Conservation (phyloP, 129 eudicot species). For the Sambucus nigra region DNA sequence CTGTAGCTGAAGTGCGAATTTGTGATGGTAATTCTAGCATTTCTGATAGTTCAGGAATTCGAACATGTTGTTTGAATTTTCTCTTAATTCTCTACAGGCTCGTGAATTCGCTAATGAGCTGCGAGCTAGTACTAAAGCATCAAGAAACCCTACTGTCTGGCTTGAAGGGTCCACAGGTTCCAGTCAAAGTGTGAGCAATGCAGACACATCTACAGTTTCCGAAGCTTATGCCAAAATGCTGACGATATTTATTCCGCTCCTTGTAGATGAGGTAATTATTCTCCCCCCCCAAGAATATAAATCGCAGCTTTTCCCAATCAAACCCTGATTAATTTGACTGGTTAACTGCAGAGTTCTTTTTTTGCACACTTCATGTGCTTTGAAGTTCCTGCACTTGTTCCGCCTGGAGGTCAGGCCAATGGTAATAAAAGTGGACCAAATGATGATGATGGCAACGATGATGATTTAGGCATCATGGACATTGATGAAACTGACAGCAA, state of each 20-base stretch:
- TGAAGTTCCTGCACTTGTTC: slow-evolving; percentile 85
- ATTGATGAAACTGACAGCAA: slow-evolving; percentile 64
- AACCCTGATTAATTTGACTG: slow-evolving; percentile 2
- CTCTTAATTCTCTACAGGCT: slow-evolving; percentile 39
- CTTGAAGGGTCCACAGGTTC: slow-evolving; percentile 73
- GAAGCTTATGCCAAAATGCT: slow-evolving; percentile 91
- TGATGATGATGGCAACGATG: slow-evolving; percentile 56
- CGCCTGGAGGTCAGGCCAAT: slow-evolving; percentile 57
- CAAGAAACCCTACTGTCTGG: slow-evolving; percentile 79
- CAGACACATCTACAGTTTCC: slow-evolving; percentile 76
- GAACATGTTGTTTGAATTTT: slow-evolving; percentile 1
- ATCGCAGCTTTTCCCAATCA: background rate
- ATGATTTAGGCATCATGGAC: slow-evolving; percentile 84
- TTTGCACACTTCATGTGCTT: slow-evolving; percentile 97
- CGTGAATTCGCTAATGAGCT: slow-evolving; percentile 98
- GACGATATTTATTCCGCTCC: slow-evolving; percentile 80
- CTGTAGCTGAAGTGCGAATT: background rate
- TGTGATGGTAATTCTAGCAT: background rate
- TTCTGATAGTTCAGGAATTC: background rate
- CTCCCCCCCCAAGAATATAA: background rate
- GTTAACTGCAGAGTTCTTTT: slow-evolving; percentile 68
- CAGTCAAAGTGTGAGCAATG: slow-evolving; percentile 55
- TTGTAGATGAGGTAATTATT: slow-evolving; percentile 75
- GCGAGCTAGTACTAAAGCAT: slow-evolving; percentile 77
- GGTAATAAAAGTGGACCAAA: slow-evolving; percentile 38